Conservation (phyloP, 164 flowering plant species). For the Malania oleifera region DNA sequence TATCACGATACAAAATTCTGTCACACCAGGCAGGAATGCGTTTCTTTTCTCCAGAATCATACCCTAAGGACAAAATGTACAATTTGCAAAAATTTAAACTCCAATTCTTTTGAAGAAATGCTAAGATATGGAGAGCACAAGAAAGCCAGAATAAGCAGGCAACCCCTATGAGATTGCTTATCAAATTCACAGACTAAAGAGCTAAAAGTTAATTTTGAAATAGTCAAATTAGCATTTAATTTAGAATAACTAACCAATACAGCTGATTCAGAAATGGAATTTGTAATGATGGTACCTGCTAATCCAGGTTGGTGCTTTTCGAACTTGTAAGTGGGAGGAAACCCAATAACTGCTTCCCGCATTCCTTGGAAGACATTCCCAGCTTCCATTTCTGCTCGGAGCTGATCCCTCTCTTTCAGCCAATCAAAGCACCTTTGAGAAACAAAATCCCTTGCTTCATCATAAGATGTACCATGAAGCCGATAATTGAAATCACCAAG, state of each 20-base stretch:
- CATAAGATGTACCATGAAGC: slow-evolving; percentile 89
- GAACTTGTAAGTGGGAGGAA: slow-evolving; percentile 98
- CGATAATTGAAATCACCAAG: slow-evolving; percentile 95
- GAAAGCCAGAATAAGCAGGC: too few relatives aligned
- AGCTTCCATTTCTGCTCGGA: slow-evolving; percentile 88
- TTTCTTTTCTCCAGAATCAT: slow-evolving; percentile 99
- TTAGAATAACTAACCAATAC: too few relatives aligned
- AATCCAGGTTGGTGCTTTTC: slow-evolving; percentile 78
- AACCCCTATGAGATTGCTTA: too few relatives aligned
- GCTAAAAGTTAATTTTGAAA: too few relatives aligned
- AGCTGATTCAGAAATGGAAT: too few relatives aligned
- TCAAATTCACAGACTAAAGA: too few relatives aligned
- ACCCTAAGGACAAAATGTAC: too few relatives aligned
- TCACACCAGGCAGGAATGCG: slow-evolving; percentile 99
- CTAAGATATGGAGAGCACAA: too few relatives aligned
- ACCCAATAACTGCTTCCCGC: slow-evolving; percentile 83
- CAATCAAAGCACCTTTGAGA: slow-evolving; percentile 98
- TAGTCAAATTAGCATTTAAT: too few relatives aligned
- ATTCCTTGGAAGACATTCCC: slow-evolving; percentile 97
- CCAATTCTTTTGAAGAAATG: too few relatives aligned
- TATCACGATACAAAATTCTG: slow-evolving; percentile 85
- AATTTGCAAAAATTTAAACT: not conserved
- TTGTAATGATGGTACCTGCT: too few relatives aligned
- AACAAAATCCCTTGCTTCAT: slow-evolving; percentile 94
- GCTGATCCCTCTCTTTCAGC: slow-evolving; percentile 97